Conservation (phyloP, 164 flowering plant species). For the Chimonanthus praecox region DNA sequence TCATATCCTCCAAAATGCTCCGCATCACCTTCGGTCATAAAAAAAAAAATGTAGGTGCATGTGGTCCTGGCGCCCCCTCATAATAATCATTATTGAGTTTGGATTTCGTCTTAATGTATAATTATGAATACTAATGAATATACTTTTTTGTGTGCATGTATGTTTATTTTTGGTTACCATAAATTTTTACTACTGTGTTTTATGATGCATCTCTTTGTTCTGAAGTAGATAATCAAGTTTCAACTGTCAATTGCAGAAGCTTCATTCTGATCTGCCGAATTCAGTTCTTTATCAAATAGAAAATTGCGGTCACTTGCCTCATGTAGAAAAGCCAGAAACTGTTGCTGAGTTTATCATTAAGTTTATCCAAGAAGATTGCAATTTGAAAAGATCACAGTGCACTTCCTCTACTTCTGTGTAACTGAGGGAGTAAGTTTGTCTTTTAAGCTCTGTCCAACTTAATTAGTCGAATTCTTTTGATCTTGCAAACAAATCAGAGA, state of each 20-base stretch:
- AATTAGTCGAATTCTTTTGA: no score
- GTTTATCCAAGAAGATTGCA: constrained; percentile 30
- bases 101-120: no score
- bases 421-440: neutral
- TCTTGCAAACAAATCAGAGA: no score
- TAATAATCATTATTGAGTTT: no score
- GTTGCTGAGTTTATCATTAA: constrained; percentile 53
- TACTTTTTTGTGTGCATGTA: neutral
- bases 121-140: no score
- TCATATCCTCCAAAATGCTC: no score
- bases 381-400: neutral
- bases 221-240: neutral
- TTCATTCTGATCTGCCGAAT: constrained; percentile 63
- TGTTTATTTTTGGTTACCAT: neutral
- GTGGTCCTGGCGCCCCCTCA: no score
- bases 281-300: constrained; percentile 60
- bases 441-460: neutral
- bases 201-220: neutral
- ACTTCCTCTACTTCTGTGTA: neutral
- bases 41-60: no score
- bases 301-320: constrained; percentile 89
- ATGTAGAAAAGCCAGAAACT: constrained; percentile 67
- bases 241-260: constrained; percentile 45
- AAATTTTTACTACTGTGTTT: neutral
- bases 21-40: no score